phyloP scores from a whole-genome alignment of 2,329 filamentous ascomycete species.

The Aureobasidium namibiae region DNA sequence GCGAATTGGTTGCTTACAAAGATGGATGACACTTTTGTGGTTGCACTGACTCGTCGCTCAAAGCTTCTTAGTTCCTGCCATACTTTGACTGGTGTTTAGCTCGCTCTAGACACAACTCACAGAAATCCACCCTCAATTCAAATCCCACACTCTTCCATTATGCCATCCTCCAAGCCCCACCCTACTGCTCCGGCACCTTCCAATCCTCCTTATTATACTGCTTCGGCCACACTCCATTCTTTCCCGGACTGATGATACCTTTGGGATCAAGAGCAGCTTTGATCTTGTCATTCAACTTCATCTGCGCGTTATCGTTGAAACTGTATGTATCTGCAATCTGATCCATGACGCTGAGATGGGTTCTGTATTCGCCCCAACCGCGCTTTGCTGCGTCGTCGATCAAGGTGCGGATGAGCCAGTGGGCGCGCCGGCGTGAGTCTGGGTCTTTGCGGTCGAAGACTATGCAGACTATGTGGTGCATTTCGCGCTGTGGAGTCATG shows the following conservation, averaged over 20 bases:
- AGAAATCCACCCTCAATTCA: too few relatives aligned
- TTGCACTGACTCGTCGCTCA: too few relatives aligned
- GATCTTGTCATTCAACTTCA: conserved; percentile 37
- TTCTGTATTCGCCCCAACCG: conserved; percentile 41
- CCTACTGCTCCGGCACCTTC: background rate
- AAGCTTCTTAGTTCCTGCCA: too few relatives aligned
- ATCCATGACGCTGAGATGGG: conserved; percentile 39
- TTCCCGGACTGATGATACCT: conserved; percentile 40
- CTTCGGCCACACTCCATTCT: conserved; percentile 39
- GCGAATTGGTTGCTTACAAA: background rate
- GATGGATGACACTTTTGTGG: background rate
- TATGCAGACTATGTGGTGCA: conserved; percentile 49
- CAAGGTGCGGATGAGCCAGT: conserved; percentile 31
- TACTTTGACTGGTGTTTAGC: too few relatives aligned
- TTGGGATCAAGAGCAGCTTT: conserved; percentile 42
- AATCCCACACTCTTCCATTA: too few relatives aligned
- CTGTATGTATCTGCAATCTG: conserved; percentile 38
- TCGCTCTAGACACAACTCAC: too few relatives aligned
- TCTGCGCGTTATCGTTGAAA: conserved; percentile 34
- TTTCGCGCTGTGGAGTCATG: conserved; percentile 32
- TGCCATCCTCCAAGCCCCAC: too few relatives aligned
- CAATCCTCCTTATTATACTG: background rate
- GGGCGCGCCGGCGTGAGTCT: conserved; percentile 30
- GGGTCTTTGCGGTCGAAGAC: conserved; percentile 42
- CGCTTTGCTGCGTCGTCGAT: conserved; percentile 33